phyloP scores from a whole-genome alignment of 2,329 filamentous ascomycete species.

The Paracamarosporium sp. region DNA sequence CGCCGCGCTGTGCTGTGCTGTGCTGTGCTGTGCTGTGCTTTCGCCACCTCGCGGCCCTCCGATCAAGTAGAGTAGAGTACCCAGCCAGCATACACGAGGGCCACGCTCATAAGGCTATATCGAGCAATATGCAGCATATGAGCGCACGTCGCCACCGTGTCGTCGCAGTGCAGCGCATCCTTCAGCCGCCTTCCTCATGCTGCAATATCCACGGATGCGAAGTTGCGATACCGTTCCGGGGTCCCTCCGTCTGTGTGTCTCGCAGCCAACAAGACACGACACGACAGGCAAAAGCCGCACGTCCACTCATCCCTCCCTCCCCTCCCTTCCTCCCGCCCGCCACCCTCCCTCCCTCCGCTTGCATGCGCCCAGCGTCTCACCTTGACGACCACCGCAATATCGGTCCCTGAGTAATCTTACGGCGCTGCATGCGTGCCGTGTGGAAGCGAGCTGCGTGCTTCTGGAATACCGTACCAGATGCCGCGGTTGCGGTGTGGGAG shows the following conservation, averaged over 20 bases:
- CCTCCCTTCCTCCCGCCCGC: no score
- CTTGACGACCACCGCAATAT: slow-evolving; percentile 11
- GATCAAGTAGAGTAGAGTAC: no score
- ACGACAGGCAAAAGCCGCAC: background rate
- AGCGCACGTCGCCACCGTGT: background rate
- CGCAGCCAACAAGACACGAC: background rate
- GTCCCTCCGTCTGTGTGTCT: background rate
- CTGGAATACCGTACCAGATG: no score
- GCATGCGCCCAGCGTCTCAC: slow-evolving; percentile 14
- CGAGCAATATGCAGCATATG: no score
- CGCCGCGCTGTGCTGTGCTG: background rate
- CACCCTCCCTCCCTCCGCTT: background rate
- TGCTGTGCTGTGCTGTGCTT: background rate
- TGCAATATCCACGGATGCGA: slow-evolving; percentile 24
- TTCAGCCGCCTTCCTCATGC: slow-evolving; percentile 6
- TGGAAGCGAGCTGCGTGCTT: background rate
- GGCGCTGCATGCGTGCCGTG: background rate
- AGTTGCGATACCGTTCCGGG: slow-evolving; percentile 12
- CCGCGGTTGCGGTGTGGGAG: no score
- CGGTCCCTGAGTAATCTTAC: slow-evolving; percentile 1
- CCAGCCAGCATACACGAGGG: background rate
- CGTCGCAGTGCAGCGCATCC: no score
- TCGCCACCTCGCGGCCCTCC: background rate
- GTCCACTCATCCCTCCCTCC: background rate
- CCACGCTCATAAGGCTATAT: background rate